These are phyloP conservation scores for Letharia lupina DNA, from an alignment of 495 filamentous ascomycete genomes.

Conservation along the genomic window DNA sequence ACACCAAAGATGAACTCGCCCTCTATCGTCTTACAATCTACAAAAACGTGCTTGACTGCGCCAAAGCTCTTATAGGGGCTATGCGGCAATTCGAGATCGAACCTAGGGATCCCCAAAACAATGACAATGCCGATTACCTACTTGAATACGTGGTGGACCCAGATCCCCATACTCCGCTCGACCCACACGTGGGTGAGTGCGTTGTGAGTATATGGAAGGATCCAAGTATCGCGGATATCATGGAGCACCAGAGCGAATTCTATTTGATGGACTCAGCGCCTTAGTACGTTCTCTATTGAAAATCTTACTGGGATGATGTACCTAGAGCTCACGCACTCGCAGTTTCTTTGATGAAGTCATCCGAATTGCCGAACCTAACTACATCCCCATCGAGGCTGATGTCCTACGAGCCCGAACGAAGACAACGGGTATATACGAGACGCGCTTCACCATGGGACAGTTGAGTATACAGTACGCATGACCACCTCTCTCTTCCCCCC, in stretches of 20 bases:
- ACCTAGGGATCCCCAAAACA: constrained; percentile 59
- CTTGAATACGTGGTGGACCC: constrained; percentile 82
- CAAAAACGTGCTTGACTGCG: constrained; percentile 95
- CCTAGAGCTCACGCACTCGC: constrained; percentile 10
- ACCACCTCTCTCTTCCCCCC: constrained; percentile 13
- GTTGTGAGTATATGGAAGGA: constrained; percentile 87
- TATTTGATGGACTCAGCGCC: constrained; percentile 99
- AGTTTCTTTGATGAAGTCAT: constrained; percentile 94
- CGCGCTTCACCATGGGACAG: constrained; percentile 94
- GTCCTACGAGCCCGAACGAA: constrained; percentile 93
- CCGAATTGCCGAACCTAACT: constrained; percentile 76
- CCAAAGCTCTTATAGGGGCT: constrained; percentile 79
- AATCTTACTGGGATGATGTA: not conserved
- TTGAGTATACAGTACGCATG: constrained; percentile 88
- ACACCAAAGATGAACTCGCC: constrained; percentile 80
- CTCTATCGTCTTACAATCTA: constrained; percentile 93
- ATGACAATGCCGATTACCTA: constrained; percentile 68
- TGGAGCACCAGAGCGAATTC: constrained; percentile 95
- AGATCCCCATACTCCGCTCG: constrained; percentile 73
- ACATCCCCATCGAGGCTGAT: constrained; percentile 85
- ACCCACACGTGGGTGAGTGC: constrained; percentile 69
- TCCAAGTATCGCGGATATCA: constrained; percentile 67
- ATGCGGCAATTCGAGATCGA: constrained; percentile 83
- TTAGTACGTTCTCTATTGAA: constrained; percentile 57
- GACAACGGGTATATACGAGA: constrained; percentile 99